Evolutionary conservation across 1,139 yeast genomes (phyloP), one percentile per base, ranked within the genome.

Genomic region (Lodderomyces oxycetoniae): DNA sequence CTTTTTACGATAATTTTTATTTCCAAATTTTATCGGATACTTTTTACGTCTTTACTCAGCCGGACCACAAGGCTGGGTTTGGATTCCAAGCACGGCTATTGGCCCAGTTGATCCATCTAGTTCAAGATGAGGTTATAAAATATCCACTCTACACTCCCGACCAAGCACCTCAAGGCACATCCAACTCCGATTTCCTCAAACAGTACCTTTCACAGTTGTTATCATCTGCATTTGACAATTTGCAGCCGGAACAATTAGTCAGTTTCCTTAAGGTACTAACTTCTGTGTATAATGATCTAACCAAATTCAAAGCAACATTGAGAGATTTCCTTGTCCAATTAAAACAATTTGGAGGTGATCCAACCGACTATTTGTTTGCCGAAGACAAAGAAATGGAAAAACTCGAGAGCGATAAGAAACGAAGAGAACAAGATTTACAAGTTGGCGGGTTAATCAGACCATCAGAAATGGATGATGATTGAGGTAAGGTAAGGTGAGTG

Each of bases 41-140:
- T 2, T 89, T 93, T 55, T 86, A 77, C 50, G 98, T 91, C 20
- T 72, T 93, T 38, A 91, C 98, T 3, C 98, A 93, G 58, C 84
- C 96, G 5, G 99, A 91, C 57, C 99, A 93, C 59, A 91, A 91
- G 62, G 86, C 97, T 15, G 98, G 97, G 1, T 93, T 93, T 66
- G 76, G 84, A 45, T 74, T 79, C 49, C 98, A 93, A 64, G 73
- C 95, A 4, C 84, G 84, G 53, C 71, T 93, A 45, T 70, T 93
- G 48, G 83, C 95, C 38, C 84, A 81, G 55, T 70, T 91, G 62
- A 77, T 93, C 45, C 87, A 86, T 45, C 67, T 91, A 39, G 94
- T 91, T 12, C 88, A 85, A 55, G 83, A 78, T 44, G 72, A 78
- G 41, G 77, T 77, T 40, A 85, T 91, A 40, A 67, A 76, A 26